A percentile compares a stretch with the other conserved stretches of the same genome.
These are phyloP conservation scores for Brassica carinata DNA, from an alignment of 345 rosid genomes.

Conservation along the genomic window DNA sequence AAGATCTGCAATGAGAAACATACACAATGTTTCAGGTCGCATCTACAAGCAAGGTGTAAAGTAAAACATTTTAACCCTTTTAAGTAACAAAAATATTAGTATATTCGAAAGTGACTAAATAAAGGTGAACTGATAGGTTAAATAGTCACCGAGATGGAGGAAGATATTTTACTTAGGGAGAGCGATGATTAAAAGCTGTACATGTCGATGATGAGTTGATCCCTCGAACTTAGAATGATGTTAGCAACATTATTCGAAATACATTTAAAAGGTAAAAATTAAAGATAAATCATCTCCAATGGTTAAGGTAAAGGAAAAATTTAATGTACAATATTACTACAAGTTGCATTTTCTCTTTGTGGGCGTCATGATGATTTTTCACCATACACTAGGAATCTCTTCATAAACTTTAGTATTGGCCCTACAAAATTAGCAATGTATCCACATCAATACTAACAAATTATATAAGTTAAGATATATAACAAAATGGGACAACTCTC, in stretches of 20 bases:
- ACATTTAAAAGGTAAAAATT: not conserved
- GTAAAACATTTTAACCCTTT: not conserved
- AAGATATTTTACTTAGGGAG: constrained; percentile 23
- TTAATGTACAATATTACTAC: constrained; percentile 19
- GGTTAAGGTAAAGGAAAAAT: constrained; percentile 14
- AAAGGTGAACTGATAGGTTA: constrained; percentile 21
- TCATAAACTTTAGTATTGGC: not conserved
- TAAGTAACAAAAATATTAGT: not conserved
- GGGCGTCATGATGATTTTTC: constrained; percentile 29
- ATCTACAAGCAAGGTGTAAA: not conserved
- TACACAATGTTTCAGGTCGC: not conserved
- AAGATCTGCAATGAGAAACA: not conserved
- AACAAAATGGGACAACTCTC: not conserved
- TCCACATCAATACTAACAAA: not conserved
- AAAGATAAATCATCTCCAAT: constrained; percentile 14
- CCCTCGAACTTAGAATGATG: constrained; percentile 1
- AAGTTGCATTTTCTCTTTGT: constrained; percentile 29
- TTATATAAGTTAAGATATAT: not conserved
- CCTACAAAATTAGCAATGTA: constrained; percentile 20
- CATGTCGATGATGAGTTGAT: constrained; percentile 16
- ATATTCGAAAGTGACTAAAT: constrained; percentile 25
- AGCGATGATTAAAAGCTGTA: not conserved
- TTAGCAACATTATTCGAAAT: constrained; percentile 20
- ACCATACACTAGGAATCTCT: constrained; percentile 16
- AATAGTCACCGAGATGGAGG: constrained; percentile 15